These are phyloP conservation scores for Poterioochromonas sp. DNA, from an alignment of 352 stramenopile genomes.

Conservation along the genomic window DNA sequence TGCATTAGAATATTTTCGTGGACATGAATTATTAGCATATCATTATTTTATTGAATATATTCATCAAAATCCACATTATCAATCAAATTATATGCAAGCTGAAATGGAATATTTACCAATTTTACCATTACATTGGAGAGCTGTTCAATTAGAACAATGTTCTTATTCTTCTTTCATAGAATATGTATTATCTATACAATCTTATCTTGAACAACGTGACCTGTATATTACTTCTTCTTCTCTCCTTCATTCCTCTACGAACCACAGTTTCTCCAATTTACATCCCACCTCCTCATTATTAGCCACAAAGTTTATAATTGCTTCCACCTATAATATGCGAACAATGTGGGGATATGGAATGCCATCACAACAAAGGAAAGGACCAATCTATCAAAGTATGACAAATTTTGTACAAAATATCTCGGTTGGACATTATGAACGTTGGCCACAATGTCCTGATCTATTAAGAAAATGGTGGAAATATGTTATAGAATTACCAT, in stretches of 20 bases:
- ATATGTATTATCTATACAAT: neutral
- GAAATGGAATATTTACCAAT: conserved; percentile 15
- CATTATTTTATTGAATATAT: conserved; percentile 8
- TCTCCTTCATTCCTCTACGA: no score
- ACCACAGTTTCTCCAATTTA: no score
- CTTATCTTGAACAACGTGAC: neutral
- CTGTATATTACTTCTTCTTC: neutral
- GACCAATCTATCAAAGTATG: neutral
- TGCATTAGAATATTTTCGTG: conserved; percentile 1
- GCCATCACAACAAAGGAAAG: neutral
- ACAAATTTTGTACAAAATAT: neutral
- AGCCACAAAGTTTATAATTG: neutral
- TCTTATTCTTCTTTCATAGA: neutral
- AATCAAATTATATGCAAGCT: neutral
- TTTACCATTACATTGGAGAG: conserved; percentile 2
- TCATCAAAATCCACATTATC: neutral
- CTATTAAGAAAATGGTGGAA: conserved; percentile 7
- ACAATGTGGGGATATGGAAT: neutral
- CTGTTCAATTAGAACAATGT: neutral
- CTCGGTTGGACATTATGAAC: conserved; percentile 9
- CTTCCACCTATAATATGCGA: neutral
- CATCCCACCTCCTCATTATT: neutral
- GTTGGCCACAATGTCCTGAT: conserved; percentile 20
- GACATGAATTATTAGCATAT: conserved; percentile 19
- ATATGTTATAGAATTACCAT: conserved; percentile 24